A percentile compares a stretch with the other conserved stretches of the same genome.
Evolutionary conservation across 108 stramenopile genomes (phyloP).

Genomic region (Nannochloropsis salina): DNA sequence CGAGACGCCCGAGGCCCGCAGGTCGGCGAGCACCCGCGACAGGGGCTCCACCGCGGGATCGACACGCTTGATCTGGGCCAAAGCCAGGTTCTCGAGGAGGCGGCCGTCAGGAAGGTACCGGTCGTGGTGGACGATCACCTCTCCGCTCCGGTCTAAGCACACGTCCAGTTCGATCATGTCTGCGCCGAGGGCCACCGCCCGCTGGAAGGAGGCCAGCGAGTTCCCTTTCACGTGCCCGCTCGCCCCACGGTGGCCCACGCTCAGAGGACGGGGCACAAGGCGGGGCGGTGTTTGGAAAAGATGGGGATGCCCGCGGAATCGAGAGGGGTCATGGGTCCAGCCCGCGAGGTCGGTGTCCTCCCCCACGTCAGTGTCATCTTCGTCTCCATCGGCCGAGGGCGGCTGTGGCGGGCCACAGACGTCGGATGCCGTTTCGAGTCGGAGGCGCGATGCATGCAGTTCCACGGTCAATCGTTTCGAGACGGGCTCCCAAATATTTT

Average conservation of each 20-base stretch:
- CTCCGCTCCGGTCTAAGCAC: constrained; percentile 1
- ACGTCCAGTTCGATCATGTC: constrained; percentile 20
- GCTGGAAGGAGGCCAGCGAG: background rate
- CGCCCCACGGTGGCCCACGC: background rate
- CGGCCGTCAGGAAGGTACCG: background rate
- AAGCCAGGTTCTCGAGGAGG: background rate
- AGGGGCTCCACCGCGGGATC: background rate
- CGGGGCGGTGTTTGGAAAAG: background rate
- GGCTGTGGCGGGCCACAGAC: background rate
- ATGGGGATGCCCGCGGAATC: background rate
- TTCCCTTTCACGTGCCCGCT: background rate
- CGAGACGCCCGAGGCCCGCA: background rate
- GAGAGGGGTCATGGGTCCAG: too few species aligned
- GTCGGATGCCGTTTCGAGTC: constrained; percentile 9
- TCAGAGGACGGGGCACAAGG: constrained; percentile 6
- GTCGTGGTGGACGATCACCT: background rate
- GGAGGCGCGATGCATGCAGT: background rate
- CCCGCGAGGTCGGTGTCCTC: too few species aligned
- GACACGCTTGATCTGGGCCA: background rate
- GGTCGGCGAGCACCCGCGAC: background rate
- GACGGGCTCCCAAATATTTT: background rate
- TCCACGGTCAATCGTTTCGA: background rate
- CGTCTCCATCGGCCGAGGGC: background rate
- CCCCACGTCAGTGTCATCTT: background rate
- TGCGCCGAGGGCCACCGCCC: background rate